phyloP scores from a whole-genome alignment of 2,329 filamentous ascomycete genomes.

The Microsporum audouinii region DNA sequence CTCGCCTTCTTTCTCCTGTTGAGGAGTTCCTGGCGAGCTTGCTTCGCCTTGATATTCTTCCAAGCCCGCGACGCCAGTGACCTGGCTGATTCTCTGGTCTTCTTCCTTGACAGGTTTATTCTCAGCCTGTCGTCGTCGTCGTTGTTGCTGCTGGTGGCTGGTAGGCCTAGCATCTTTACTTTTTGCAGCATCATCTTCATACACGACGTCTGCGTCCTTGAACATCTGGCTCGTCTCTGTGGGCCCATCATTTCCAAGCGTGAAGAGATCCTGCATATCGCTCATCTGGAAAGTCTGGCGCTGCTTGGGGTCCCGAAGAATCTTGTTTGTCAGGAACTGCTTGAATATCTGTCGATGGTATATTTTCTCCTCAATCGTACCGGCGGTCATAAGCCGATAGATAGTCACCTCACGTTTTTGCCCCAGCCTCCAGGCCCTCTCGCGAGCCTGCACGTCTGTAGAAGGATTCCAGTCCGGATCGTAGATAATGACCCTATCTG shows the following conservation, averaged over 20 bases:
- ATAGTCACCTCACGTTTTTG: conserved; percentile 94
- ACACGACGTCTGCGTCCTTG: conserved; percentile 69
- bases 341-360: conserved; percentile 99
- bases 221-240: conserved; percentile 83
- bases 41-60: conserved; percentile 49
- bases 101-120: conserved; percentile 21
- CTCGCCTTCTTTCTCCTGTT: conserved; percentile 19
- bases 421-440: conserved; percentile 88
- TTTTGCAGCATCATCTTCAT: conserved; percentile 31
- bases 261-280: conserved; percentile 87
- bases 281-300: conserved; percentile 80
- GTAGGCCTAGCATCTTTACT: conserved; percentile 12
- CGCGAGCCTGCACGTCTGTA: conserved; percentile 86
- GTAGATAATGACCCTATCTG: conserved; percentile 92
- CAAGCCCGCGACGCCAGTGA: conserved; percentile 51
- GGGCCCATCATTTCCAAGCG: conserved; percentile 55
- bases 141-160: neutral
- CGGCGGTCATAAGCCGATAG: conserved; percentile 93
- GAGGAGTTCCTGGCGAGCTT: conserved; percentile 16
- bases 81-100: conserved; percentile 39
- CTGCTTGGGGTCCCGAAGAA: conserved; percentile 87
- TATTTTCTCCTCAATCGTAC: conserved; percentile 98
- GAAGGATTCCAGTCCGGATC: conserved; percentile 99
- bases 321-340: conserved; percentile 93
- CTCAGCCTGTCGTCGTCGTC: conserved; percentile 14